Base-by-base conservation (phyloP, 1,284 basidiomycete genomes). In the Chalciporus sp. region DNA sequence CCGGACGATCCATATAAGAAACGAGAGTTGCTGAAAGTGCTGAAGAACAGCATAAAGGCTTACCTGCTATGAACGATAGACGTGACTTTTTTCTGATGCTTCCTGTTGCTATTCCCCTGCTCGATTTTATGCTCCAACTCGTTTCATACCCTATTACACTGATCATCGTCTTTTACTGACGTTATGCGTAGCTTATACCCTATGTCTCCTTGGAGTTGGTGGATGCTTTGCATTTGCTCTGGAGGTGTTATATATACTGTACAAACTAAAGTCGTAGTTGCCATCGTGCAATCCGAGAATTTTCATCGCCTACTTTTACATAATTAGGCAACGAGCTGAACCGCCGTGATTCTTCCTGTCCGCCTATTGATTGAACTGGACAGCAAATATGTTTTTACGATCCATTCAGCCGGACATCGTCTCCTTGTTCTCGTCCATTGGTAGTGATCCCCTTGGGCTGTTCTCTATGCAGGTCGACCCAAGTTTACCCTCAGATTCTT, bases 341-440 rank as follows among this genome's bases (percentile, higher is more conserved):
- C 31, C 5, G 44, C 48, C 45, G 19, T 56, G 51, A 55, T 53
- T 55, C 48, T 54, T 26, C 40, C 52, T 53, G 51, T 63, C 61
- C 67, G 50, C 50, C 47, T 52, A 51, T 53, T 47, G 55, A 57
- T 62, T 52, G 53, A 47, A 56, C 37, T 37, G 50, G 54, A 29
- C 53, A 61, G 48, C 42, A 14, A 17, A 37, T 37, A 83, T 88
- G 80, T 83, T 90, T 63, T 68, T 76, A 3, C 65, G 75, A 55
- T 73, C 78, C 35, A 69, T 85, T 6, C 86, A 93, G 67, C 84
- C 90, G 1, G 74, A 81, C 19, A 67, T 85, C 14, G 72, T 94
- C 28, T 90, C 88, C 10, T 69, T 95, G 14, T 90, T 94, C 64
- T 92, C 90, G 7, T 91, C 90, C 0, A 87, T 89, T 1, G 82